phyloP scores from a whole-genome alignment of 371 early-diverging fungal species.

The Nematocida homosporus region DNA sequence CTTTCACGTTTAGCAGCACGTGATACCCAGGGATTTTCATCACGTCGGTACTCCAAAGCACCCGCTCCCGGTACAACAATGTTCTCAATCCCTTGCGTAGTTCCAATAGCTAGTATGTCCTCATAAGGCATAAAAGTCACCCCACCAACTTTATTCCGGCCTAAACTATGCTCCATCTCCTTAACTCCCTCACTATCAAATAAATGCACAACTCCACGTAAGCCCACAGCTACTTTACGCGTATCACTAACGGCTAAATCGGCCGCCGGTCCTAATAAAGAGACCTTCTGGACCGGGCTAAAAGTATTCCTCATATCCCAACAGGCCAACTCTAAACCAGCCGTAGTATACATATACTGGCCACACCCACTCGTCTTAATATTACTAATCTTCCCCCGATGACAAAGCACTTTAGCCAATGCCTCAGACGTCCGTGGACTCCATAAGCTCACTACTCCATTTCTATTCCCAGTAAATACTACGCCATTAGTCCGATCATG shows the following conservation, averaged over 20 bases:
- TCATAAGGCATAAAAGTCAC: slow-evolving; percentile 85
- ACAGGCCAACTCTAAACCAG: slow-evolving; percentile 80
- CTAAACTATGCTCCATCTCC: slow-evolving; percentile 78
- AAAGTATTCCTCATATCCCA: slow-evolving; percentile 82
- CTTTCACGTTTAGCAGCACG: slow-evolving; percentile 17
- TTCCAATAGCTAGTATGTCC: slow-evolving; percentile 88
- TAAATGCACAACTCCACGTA: slow-evolving; percentile 73
- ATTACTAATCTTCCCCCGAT: slow-evolving; percentile 76
- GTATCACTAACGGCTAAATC: slow-evolving; percentile 75
- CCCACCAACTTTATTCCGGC: slow-evolving; percentile 69
- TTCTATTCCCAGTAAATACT: slow-evolving; percentile 80
- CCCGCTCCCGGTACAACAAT: slow-evolving; percentile 78
- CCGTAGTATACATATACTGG: slow-evolving; percentile 81
- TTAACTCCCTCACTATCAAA: slow-evolving; percentile 71
- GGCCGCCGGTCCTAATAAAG: slow-evolving; percentile 72
- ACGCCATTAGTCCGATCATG: slow-evolving; percentile 87
- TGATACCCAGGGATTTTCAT: slow-evolving; percentile 35
- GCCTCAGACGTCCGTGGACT: slow-evolving; percentile 76
- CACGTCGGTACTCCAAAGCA: background rate
- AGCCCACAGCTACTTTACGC: slow-evolving; percentile 77
- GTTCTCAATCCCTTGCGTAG: slow-evolving; percentile 74
- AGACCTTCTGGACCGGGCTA: slow-evolving; percentile 75
- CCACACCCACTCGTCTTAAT: slow-evolving; percentile 81
- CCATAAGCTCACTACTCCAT: slow-evolving; percentile 90
- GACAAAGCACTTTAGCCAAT: slow-evolving; percentile 86